These are phyloP conservation scores for Debaryomyces psychrophilus DNA, from an alignment of 1,139 yeast genomes.

Conservation along the genomic window DNA sequence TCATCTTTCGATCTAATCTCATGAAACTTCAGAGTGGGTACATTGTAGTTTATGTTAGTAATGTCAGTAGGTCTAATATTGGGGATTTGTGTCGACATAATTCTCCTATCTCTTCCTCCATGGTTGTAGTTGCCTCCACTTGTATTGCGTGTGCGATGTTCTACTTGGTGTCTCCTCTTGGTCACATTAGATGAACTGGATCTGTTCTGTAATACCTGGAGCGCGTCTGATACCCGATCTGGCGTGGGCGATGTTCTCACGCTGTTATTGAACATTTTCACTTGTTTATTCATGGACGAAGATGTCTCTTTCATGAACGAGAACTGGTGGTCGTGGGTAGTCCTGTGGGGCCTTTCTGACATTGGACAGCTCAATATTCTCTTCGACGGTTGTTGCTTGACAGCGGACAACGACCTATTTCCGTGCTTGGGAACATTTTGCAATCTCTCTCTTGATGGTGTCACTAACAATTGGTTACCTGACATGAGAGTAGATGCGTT, in stretches of 20 bases:
- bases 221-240: slow-evolving; percentile 7
- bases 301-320: slow-evolving; percentile 45
- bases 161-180: slow-evolving; percentile 15
- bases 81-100: slow-evolving; percentile 14
- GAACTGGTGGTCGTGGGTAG: slow-evolving; percentile 23
- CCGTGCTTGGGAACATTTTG: not conserved
- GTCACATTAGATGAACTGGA: slow-evolving; percentile 18
- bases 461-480: not conserved
- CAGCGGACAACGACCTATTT: slow-evolving; percentile 9
- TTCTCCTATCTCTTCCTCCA: slow-evolving; percentile 19
- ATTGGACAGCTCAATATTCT: slow-evolving; percentile 19
- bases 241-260: slow-evolving; percentile 21
- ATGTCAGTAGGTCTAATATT: slow-evolving; percentile 20
- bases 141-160: not conserved
- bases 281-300: slow-evolving; percentile 33
- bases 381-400: slow-evolving; percentile 12
- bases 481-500: slow-evolving; percentile 1
- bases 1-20: slow-evolving; percentile 3
- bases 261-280: not conserved
- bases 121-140: slow-evolving; percentile 12
- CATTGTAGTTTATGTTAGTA: slow-evolving; percentile 19
- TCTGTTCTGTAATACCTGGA: slow-evolving; percentile 20
- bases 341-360: slow-evolving; percentile 18
- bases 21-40: slow-evolving; percentile 3
- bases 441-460: slow-evolving; percentile 7